phyloP scores from a whole-genome alignment of 2,329 filamentous ascomycete species.

The Penicillium sp. region DNA sequence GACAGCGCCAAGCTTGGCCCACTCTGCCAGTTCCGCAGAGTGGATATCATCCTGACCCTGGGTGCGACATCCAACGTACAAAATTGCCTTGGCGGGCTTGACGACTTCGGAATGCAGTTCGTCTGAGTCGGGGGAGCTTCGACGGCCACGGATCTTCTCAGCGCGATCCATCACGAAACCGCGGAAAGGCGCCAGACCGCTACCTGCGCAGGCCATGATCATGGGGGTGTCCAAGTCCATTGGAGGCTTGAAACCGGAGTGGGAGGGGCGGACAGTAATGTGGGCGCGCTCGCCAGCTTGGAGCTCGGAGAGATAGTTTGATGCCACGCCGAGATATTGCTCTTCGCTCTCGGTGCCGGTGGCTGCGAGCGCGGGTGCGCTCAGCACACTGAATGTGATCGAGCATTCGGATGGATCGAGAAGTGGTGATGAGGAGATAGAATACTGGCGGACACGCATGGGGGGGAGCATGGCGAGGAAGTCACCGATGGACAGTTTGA shows the following conservation, averaged over 20 bases:
- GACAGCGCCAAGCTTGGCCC: slow-evolving; percentile 64
- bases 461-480: slow-evolving; percentile 74
- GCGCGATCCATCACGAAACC: slow-evolving; percentile 66
- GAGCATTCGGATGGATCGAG: slow-evolving; percentile 59
- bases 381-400: slow-evolving; percentile 69
- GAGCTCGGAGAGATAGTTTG: slow-evolving; percentile 59
- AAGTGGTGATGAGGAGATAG: slow-evolving; percentile 74
- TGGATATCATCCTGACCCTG: slow-evolving; percentile 41
- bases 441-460: slow-evolving; percentile 78
- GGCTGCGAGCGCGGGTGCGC: slow-evolving; percentile 53
- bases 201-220: slow-evolving; percentile 45
- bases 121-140: slow-evolving; percentile 15
- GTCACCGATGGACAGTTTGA: slow-evolving; percentile 63
- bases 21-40: slow-evolving; percentile 48
- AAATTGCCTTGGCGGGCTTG: slow-evolving; percentile 34
- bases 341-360: slow-evolving; percentile 45
- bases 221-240: slow-evolving; percentile 36
- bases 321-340: slow-evolving; percentile 61
- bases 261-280: slow-evolving; percentile 37
- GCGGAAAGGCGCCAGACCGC: slow-evolving; percentile 64
- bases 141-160: slow-evolving; percentile 31
- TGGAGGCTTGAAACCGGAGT: slow-evolving; percentile 41
- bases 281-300: slow-evolving; percentile 34
- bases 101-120: slow-evolving; percentile 12
- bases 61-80: slow-evolving; percentile 41